Percentiles rank a stretch among this genome's conserved stretches.
Evolutionary conservation across 306 rosid species (phyloP).

Genomic region (Luffa aegyptiaca): DNA sequence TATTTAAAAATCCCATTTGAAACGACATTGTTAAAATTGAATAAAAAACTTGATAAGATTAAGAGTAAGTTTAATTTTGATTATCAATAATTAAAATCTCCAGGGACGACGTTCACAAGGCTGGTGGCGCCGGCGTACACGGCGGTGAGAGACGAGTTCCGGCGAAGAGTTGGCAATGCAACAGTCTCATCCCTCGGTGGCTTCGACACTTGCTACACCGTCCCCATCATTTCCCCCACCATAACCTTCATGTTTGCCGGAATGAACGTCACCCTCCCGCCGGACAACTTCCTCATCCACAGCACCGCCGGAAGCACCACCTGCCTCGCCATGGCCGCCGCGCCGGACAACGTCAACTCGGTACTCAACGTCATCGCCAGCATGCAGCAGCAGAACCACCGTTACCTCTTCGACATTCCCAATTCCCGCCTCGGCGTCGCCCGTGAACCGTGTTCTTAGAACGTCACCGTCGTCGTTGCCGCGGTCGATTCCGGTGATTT

Average conservation of each 20-base stretch:
- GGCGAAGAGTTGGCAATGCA: constrained; percentile 38
- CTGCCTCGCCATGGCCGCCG: constrained; percentile 77
- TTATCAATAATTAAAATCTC: too few species aligned
- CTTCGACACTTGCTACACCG: constrained; percentile 76
- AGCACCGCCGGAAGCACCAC: constrained; percentile 58
- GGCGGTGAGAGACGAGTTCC: constrained; percentile 65
- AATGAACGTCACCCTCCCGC: constrained; percentile 77
- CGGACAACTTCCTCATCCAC: constrained; percentile 62
- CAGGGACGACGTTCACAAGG: constrained; percentile 86
- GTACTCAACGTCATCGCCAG: constrained; percentile 86
- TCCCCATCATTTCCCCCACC: constrained; percentile 58
- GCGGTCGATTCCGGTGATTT: background rate
- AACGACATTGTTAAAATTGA: too few species aligned
- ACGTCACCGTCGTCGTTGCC: background rate
- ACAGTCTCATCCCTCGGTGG: constrained; percentile 63
- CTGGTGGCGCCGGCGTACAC: constrained; percentile 59
- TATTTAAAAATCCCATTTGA: too few species aligned
- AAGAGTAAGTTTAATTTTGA: too few species aligned
- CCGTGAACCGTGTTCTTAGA: constrained; percentile 66
- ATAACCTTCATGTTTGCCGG: constrained; percentile 76
- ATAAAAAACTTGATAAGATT: too few species aligned
- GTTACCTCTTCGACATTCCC: constrained; percentile 67
- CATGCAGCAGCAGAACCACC: constrained; percentile 94
- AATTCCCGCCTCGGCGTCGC: constrained; percentile 77
- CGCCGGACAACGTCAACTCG: constrained; percentile 78